Evolutionary conservation across 2,329 filamentous ascomycete genomes (phyloP).

Genomic region (Neocucurbitaria cava): DNA sequence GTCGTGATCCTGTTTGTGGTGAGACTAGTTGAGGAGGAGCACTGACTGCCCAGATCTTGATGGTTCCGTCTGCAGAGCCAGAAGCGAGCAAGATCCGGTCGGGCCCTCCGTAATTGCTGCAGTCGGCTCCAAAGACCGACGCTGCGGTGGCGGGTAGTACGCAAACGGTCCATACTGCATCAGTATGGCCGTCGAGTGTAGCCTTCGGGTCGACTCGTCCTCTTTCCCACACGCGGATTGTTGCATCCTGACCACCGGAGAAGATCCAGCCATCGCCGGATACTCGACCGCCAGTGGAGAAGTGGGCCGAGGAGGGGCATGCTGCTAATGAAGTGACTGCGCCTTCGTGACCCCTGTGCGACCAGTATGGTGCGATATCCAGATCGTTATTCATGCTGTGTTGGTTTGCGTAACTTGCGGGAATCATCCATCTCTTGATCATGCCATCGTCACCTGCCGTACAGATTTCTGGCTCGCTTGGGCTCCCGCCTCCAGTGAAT

Average conservation of each 20-base stretch:
- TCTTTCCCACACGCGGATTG: constrained; percentile 93
- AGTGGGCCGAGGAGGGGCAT: constrained; percentile 86
- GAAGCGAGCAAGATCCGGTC: constrained; percentile 91
- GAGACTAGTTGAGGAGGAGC: constrained; percentile 86
- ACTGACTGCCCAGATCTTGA: constrained; percentile 94
- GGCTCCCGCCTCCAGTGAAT: constrained; percentile 94
- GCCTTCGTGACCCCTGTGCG: constrained; percentile 91
- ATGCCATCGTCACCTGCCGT: constrained; percentile 94
- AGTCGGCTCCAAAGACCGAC: constrained; percentile 76
- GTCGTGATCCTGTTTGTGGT: constrained; percentile 74
- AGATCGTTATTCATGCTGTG: constrained; percentile 74
- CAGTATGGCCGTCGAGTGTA: constrained; percentile 90
- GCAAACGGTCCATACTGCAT: constrained; percentile 95
- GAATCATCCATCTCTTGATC: constrained; percentile 96
- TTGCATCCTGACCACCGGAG: constrained; percentile 92
- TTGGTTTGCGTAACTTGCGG: constrained; percentile 73
- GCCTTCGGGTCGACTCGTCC: constrained; percentile 94
- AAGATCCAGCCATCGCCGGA: constrained; percentile 98
- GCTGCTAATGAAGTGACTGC: constrained; percentile 86
- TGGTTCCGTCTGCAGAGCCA: constrained; percentile 86
- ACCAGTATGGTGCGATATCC: constrained; percentile 92
- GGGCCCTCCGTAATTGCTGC: constrained; percentile 75
- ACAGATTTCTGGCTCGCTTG: constrained; percentile 94
- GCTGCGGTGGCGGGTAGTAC: constrained; percentile 86
- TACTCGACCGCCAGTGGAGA: constrained; percentile 85